These are phyloP conservation scores for Solanum hybrid DNA, from an alignment of 305 asterid species.

Conservation along the genomic window DNA sequence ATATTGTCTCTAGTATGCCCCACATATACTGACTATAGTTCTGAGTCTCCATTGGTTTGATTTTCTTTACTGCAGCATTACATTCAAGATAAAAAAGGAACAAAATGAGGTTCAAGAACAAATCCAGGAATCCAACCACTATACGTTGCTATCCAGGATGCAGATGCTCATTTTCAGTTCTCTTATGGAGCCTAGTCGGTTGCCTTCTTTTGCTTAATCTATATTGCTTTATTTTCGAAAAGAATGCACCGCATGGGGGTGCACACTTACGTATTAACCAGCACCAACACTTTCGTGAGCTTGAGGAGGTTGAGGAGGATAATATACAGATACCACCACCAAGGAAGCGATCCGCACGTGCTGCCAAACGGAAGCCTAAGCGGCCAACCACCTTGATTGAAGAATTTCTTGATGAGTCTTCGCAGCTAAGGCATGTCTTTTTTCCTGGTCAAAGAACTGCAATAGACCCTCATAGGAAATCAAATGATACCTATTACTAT, in stretches of 20 bases:
- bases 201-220: slow-evolving; percentile 55
- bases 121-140: slow-evolving; percentile 56
- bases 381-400: slow-evolving; percentile 56
- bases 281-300: slow-evolving; percentile 42
- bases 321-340: slow-evolving; percentile 69
- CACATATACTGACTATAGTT: slow-evolving; percentile 17
- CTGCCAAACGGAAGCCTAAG: slow-evolving; percentile 69
- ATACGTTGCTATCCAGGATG: slow-evolving; percentile 72
- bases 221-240: slow-evolving; percentile 31
- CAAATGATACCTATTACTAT: slow-evolving; percentile 45
- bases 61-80: slow-evolving; percentile 43
- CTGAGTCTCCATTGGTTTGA: slow-evolving; percentile 32
- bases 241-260: slow-evolving; percentile 23
- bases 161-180: slow-evolving; percentile 42
- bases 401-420: slow-evolving; percentile 82
- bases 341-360: slow-evolving; percentile 75
- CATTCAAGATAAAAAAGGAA: slow-evolving; percentile 44
- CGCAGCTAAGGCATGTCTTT: slow-evolving; percentile 68
- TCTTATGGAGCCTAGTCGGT: slow-evolving; percentile 59
- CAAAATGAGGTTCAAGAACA: slow-evolving; percentile 68
- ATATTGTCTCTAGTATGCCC: background rate
- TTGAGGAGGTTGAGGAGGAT: slow-evolving; percentile 82
- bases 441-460: slow-evolving; percentile 55
- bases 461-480: slow-evolving; percentile 43
- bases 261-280: slow-evolving; percentile 17